Evolutionary conservation across 2,329 filamentous ascomycete genomes (phyloP).

Genomic region (Taxawa tesnikishii): DNA sequence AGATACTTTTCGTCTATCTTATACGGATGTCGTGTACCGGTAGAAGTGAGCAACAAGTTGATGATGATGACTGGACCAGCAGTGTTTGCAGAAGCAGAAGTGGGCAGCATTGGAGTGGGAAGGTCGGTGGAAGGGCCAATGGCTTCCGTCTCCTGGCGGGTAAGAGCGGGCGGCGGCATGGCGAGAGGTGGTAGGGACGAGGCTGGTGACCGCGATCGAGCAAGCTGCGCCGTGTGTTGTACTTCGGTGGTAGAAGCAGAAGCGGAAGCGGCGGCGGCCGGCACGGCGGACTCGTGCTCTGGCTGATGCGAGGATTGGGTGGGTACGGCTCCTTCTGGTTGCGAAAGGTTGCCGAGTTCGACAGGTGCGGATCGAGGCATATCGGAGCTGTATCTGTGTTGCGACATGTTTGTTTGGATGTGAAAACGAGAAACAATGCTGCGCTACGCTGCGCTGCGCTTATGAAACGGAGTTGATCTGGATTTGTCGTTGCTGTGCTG

Average conservation of each 20-base stretch:
- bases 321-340: background rate
- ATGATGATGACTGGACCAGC: constrained; percentile 49
- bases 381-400: background rate
- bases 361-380: background rate
- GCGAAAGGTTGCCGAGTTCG: background rate
- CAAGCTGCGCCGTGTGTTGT: too few relatives aligned
- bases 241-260: too few relatives aligned
- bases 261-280: too few relatives aligned
- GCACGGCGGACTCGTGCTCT: too few relatives aligned
- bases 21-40: constrained; percentile 75
- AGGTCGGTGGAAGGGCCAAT: constrained; percentile 35
- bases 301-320: too few relatives aligned
- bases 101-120: constrained; percentile 23
- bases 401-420: background rate
- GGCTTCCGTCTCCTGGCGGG: constrained; percentile 29
- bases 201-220: too few relatives aligned
- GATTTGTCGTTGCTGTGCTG: too few relatives aligned
- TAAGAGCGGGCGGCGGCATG: constrained; percentile 13
- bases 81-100: constrained; percentile 20
- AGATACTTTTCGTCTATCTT: constrained; percentile 82
- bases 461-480: too few relatives aligned
- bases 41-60: constrained; percentile 64
- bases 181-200: constrained; percentile 6
- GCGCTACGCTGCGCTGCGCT: too few relatives aligned
- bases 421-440: background rate